These are phyloP conservation scores for Nicotiana tabacum DNA, from an alignment of 257 asterid species.

Conservation along the genomic window DNA sequence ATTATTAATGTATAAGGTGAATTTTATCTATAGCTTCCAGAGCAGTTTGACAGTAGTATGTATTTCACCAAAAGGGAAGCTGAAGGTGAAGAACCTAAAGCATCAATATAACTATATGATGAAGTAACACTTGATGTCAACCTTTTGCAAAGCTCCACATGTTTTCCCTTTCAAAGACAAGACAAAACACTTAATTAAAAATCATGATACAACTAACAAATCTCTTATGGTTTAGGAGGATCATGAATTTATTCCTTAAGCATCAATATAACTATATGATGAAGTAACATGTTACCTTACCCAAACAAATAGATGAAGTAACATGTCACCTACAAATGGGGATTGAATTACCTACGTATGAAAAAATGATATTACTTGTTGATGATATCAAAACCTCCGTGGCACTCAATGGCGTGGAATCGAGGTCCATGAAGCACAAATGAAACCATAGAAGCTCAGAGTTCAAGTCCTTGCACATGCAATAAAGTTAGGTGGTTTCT, in stretches of 20 bases:
- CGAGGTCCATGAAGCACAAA: neutral
- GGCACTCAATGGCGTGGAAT: neutral
- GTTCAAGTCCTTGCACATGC: neutral
- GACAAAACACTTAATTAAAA: neutral
- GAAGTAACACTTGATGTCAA: neutral
- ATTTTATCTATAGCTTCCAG: neutral
- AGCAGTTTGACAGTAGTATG: neutral
- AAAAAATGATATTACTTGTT: neutral
- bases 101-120: neutral
- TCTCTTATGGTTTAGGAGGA: neutral
- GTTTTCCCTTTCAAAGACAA: neutral
- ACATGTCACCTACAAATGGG: neutral
- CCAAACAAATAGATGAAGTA: neutral
- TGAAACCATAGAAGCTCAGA: neutral
- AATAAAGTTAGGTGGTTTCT: neutral
- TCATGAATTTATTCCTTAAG: neutral
- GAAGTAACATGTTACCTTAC: neutral
- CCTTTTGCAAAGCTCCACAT: neutral
- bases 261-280: neutral
- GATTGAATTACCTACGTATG: neutral
- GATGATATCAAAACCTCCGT: neutral
- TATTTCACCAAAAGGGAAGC: neutral
- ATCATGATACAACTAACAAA: neutral
- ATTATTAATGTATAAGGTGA: neutral
- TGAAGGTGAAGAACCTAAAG: neutral